Evolutionary conservation across 177 flowering plant species (phyloP).

Genomic region (Tripterygium wilfordii): DNA sequence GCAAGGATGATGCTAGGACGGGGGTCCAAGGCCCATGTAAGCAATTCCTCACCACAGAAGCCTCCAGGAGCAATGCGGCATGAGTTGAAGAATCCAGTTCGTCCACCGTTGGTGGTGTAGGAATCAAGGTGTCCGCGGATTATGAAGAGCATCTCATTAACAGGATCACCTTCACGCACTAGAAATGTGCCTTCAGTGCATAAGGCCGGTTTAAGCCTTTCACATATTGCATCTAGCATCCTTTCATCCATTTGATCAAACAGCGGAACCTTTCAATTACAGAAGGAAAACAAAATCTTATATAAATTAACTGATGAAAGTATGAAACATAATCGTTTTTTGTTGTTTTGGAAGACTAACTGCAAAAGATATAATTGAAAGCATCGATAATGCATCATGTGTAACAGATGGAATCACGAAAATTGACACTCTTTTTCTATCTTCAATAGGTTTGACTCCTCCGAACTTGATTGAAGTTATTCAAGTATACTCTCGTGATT

Average conservation of each 20-base stretch:
- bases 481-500: no score
- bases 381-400: no score
- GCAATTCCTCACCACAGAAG: slow-evolving; percentile 93
- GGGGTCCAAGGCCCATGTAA: slow-evolving; percentile 95
- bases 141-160: slow-evolving; percentile 89
- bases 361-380: no score
- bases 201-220: slow-evolving; percentile 84
- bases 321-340: no score
- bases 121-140: slow-evolving; percentile 92
- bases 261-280: slow-evolving; percentile 56
- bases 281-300: background rate
- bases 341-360: no score
- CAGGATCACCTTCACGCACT: slow-evolving; percentile 92
- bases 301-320: no score
- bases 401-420: no score
- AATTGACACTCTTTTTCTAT: no score
- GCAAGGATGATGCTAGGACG: slow-evolving; percentile 62
- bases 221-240: slow-evolving; percentile 92
- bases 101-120: slow-evolving; percentile 88
- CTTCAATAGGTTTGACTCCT: no score
- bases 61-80: slow-evolving; percentile 80
- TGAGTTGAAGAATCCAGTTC: slow-evolving; percentile 94
- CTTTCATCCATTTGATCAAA: slow-evolving; percentile 93
- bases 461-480: no score
- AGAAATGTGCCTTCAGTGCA: slow-evolving; percentile 74